Percentiles rank a stretch among this genome's conserved stretches.
These are phyloP conservation scores for Hypoxylon fuscum DNA, from an alignment of 495 filamentous ascomycete genomes.

Conservation along the genomic window DNA sequence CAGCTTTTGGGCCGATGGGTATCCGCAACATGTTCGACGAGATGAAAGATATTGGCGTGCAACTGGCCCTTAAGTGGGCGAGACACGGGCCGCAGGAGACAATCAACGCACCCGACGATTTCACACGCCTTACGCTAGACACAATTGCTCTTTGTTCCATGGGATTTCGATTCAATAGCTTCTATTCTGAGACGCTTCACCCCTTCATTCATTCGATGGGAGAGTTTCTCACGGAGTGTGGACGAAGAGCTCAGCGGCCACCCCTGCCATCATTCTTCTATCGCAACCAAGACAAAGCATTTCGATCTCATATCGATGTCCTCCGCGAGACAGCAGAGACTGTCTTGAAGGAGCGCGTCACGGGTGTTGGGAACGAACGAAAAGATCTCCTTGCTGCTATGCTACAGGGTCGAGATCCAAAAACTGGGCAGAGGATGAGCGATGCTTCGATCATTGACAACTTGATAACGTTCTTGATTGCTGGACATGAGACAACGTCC, in stretches of 20 bases:
- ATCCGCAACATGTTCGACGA: conserved; percentile 71
- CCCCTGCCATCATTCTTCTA: conserved; percentile 58
- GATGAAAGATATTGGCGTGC: conserved; percentile 73
- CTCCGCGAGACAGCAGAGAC: conserved; percentile 60
- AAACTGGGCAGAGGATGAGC: conserved; percentile 65
- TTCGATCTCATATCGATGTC: conserved; percentile 59
- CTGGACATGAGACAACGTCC: conserved; percentile 74
- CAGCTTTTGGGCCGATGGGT: conserved; percentile 70
- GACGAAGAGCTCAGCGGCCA: conserved; percentile 56
- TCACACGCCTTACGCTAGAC: conserved; percentile 73
- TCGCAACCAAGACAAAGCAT: conserved; percentile 56
- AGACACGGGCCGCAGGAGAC: conserved; percentile 60
- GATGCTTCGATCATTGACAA: conserved; percentile 66
- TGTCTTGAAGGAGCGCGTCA: conserved; percentile 62
- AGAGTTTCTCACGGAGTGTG: conserved; percentile 59
- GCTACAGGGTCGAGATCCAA: conserved; percentile 66
- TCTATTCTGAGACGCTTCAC: conserved; percentile 67
- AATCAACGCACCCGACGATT: conserved; percentile 67
- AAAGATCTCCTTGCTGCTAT: conserved; percentile 74
- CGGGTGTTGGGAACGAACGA: conserved; percentile 50
- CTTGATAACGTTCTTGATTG: conserved; percentile 72
- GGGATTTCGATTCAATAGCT: conserved; percentile 74
- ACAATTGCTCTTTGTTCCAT: conserved; percentile 74
- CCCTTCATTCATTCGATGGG: conserved; percentile 68
- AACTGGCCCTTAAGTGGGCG: conserved; percentile 74